Conservation (phyloP, 1,139 yeast genomes). For the Candida dubliniensis region DNA sequence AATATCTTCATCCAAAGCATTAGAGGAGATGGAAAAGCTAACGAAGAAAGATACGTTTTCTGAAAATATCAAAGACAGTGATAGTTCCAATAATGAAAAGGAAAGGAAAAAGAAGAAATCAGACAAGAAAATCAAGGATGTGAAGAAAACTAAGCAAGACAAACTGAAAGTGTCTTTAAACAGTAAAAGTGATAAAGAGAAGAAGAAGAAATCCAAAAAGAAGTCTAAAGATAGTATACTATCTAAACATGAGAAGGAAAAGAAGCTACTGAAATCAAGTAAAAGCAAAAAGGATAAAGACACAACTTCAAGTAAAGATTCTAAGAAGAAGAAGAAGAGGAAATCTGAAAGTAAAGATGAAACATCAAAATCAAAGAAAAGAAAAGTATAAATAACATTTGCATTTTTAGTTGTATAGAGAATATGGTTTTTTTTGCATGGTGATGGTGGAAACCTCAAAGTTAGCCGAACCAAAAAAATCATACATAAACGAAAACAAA, state of each 20-base stretch:
- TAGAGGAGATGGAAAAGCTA: conserved; percentile 12
- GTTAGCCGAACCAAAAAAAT: neutral
- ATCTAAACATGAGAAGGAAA: conserved; percentile 10
- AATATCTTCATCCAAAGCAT: conserved; percentile 15
- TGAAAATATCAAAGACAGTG: conserved; percentile 9
- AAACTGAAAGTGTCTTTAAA: too few relatives aligned
- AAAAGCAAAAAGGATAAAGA: conserved; percentile 15
- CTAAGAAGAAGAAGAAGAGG: conserved; percentile 12
- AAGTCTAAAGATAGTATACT: conserved; percentile 17
- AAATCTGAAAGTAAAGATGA: conserved; percentile 11
- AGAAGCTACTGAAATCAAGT: conserved; percentile 14
- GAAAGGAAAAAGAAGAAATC: conserved; percentile 18
- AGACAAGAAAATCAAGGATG: conserved; percentile 17
- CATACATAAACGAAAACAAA: too few relatives aligned
- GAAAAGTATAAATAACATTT: neutral
- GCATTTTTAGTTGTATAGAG: neutral
- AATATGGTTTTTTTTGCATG: neutral
- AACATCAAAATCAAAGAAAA: neutral
- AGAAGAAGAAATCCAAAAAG: conserved; percentile 14
- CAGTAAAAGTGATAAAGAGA: conserved; percentile 9
- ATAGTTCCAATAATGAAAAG: conserved; percentile 10
- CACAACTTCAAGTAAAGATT: conserved; percentile 14
- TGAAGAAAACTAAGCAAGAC: conserved; percentile 10
- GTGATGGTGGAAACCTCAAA: neutral
- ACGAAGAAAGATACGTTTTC: conserved; percentile 15